Evolutionary conservation across 306 rosid genomes (phyloP).

Genomic region (Phaseolus lunatus): DNA sequence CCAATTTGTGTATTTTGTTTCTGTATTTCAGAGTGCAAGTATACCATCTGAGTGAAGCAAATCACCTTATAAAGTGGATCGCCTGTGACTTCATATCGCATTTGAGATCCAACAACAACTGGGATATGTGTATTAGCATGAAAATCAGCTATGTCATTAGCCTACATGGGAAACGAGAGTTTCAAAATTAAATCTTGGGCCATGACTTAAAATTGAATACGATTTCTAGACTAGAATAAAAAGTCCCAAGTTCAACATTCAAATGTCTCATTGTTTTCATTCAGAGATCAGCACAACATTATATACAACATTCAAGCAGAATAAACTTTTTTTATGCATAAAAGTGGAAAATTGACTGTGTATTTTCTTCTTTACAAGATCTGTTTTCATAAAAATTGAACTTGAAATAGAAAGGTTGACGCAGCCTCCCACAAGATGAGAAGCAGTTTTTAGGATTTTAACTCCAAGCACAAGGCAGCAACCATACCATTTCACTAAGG

Average conservation of each 20-base stretch:
- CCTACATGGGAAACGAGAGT: constrained; percentile 54
- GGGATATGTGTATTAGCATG: constrained; percentile 96
- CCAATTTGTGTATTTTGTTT: background rate
- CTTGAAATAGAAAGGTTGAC: too few relatives aligned
- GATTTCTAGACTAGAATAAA: constrained; percentile 8
- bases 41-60: constrained; percentile 7
- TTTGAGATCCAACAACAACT: constrained; percentile 83
- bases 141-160: constrained; percentile 71
- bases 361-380: too few relatives aligned
- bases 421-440: too few relatives aligned
- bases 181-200: constrained; percentile 1
- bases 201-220: constrained; percentile 6
- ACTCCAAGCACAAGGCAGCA: too few relatives aligned
- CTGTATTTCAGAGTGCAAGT: constrained; percentile 17
- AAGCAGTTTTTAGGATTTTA: too few relatives aligned
- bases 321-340: too few relatives aligned
- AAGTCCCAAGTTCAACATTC: constrained; percentile 1
- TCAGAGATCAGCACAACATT: too few relatives aligned
- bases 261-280: background rate
- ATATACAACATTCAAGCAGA: too few relatives aligned
- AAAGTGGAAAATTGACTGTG: too few relatives aligned
- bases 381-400: too few relatives aligned
- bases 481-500: too few relatives aligned
- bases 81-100: constrained; percentile 85
- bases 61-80: constrained; percentile 89